Conservation (phyloP, 768 basidiomycete species). For the Leccinum incarnatum region DNA sequence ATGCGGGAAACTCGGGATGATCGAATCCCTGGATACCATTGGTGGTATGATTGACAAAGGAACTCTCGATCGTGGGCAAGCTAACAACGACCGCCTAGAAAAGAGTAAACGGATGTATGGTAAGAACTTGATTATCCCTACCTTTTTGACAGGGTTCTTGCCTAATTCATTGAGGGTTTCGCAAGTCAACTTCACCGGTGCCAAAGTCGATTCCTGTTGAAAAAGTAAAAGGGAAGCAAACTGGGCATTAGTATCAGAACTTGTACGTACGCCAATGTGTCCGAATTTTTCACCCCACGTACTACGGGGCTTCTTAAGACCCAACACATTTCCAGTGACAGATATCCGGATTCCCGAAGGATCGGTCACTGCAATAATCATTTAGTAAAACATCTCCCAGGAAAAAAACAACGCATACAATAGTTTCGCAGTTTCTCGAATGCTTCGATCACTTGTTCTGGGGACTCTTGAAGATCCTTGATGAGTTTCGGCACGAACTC, state of each 20-base stretch:
- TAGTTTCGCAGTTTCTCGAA: constrained; percentile 70
- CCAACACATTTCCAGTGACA: constrained; percentile 82
- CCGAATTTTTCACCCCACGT: constrained; percentile 73
- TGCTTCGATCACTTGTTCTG: constrained; percentile 67
- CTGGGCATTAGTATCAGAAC: not conserved
- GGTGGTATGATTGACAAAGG: constrained; percentile 74
- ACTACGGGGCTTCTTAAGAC: constrained; percentile 66
- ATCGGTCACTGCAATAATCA: constrained; percentile 59
- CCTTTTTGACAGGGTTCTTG: constrained; percentile 67
- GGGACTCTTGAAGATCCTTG: constrained; percentile 67
- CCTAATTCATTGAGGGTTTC: constrained; percentile 78
- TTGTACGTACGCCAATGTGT: constrained; percentile 53
- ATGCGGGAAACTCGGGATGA: constrained; percentile 81
- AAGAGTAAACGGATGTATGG: not conserved
- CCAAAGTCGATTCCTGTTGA: constrained; percentile 49
- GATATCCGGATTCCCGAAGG: constrained; percentile 85
- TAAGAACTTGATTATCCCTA: constrained; percentile 26
- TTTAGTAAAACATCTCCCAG: not conserved
- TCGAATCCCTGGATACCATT: constrained; percentile 78
- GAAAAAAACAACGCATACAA: constrained; percentile 44
- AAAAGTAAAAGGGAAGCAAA: not conserved
- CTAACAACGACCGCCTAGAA: constrained; percentile 78
- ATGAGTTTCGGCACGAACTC: constrained; percentile 78
- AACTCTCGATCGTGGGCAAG: constrained; percentile 92
- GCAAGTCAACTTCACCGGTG: constrained; percentile 61